These are phyloP conservation scores for Papiliotrema nemorosa DNA, from an alignment of 1,284 basidiomycete species.

Conservation along the genomic window DNA sequence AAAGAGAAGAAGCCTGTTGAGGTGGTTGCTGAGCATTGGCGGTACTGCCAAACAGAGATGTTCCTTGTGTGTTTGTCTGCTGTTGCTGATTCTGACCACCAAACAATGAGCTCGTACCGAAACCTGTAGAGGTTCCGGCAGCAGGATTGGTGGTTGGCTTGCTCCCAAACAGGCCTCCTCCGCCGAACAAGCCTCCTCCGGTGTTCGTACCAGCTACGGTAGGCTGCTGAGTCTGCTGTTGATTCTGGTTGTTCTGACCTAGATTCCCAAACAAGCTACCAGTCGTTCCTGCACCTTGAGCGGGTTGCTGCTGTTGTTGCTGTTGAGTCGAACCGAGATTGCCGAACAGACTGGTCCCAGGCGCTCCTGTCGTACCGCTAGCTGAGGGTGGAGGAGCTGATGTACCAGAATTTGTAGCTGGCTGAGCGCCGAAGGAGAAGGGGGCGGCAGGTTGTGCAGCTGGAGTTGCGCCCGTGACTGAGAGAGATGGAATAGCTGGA, in stretches of 20 bases:
- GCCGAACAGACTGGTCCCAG: constrained; percentile 3
- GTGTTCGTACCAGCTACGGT: background rate
- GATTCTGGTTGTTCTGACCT: background rate
- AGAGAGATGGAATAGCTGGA: constrained; percentile 12
- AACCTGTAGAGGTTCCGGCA: background rate
- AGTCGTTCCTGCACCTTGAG: background rate
- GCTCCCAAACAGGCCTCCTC: constrained; percentile 10
- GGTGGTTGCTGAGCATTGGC: background rate
- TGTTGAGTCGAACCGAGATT: background rate
- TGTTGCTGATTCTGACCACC: constrained; percentile 3
- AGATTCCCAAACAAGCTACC: background rate
- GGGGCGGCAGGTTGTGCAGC: constrained; percentile 12
- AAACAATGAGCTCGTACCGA: constrained; percentile 1
- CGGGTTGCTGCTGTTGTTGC: background rate
- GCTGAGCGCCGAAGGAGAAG: constrained; percentile 27
- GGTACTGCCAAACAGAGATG: constrained; percentile 9
- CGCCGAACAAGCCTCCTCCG: constrained; percentile 10
- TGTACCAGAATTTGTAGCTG: constrained; percentile 1
- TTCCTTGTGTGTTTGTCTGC: background rate
- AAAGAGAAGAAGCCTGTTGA: background rate
- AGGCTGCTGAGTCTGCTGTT: background rate
- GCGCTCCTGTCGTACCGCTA: constrained; percentile 5
- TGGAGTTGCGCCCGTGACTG: constrained; percentile 15
- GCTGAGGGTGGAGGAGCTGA: constrained; percentile 5
- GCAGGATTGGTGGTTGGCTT: constrained; percentile 6